These are phyloP conservation scores for Phaseolus coccineus DNA, from an alignment of 331 rosid species.

Conservation along the genomic window DNA sequence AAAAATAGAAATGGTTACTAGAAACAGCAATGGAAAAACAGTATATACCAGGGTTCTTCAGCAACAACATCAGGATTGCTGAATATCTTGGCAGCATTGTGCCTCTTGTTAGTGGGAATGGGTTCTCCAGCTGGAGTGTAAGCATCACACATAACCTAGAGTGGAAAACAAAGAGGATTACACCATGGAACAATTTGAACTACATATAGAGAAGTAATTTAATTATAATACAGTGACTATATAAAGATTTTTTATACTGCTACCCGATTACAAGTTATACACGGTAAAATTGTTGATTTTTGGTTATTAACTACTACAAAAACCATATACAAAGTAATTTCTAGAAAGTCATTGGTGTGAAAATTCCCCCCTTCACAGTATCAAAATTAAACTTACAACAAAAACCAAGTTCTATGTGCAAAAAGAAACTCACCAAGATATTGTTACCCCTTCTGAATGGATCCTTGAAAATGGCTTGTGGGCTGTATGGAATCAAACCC, in stretches of 20 bases:
- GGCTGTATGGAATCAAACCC: slow-evolving; percentile 57
- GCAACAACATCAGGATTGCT: slow-evolving; percentile 77
- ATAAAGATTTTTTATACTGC: too few species aligned
- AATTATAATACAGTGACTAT: too few species aligned
- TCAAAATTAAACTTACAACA: not conserved
- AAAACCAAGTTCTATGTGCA: not conserved
- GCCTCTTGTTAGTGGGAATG: slow-evolving; percentile 90
- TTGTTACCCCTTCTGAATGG: slow-evolving; percentile 92
- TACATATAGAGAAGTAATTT: not conserved
- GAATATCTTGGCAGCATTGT: slow-evolving; percentile 78
- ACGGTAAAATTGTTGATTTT: not conserved
- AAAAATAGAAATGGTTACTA: not conserved
- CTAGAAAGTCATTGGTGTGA: not conserved
- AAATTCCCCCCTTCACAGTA: not conserved
- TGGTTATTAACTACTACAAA: not conserved
- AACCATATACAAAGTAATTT: not conserved
- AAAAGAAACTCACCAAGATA: slow-evolving; percentile 64
- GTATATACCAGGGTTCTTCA: slow-evolving; percentile 65
- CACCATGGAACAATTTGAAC: not conserved
- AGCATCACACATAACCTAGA: slow-evolving; percentile 83
- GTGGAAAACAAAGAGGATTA: slow-evolving; percentile 16
- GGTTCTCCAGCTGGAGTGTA: slow-evolving; percentile 91
- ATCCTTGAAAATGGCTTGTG: slow-evolving; percentile 94
- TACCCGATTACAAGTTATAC: not conserved
- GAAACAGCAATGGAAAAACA: not conserved